Evolutionary conservation across 371 early-diverging fungal species (phyloP), one percentile per base, ranked within the genome.

Genomic region (Lichtheimia corymbifera): DNA sequence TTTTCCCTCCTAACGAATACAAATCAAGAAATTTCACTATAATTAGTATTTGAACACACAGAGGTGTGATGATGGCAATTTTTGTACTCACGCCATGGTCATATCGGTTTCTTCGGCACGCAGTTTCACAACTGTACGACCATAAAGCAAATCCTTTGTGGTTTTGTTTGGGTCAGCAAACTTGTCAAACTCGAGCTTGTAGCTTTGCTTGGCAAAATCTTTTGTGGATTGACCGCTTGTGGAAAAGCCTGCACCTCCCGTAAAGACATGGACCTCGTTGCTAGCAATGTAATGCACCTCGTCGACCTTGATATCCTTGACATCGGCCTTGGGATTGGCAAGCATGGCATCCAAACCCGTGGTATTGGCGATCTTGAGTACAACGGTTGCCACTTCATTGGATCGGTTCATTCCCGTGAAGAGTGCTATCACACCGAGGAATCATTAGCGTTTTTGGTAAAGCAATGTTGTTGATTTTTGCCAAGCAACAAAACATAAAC

Each of bases 31-130:
- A 52, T 35, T 35, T 35, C 35, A 35, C 35, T 47, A 47, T 47
- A 47, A 35, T 35, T 35, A 35, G 35, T 11, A 35, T 11, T 35
- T 35, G 35, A 35, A 6, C 35, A 35, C 11, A 35, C 2, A 9
- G 1, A 35, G 35, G 2, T 9, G 2, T 9, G 2, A 35, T 11
- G 5, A 5, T 28, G 11, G 27, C 2, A 13, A 18, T 12, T 18
- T 25, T 3, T 6, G 11, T 17, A 71, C 71, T 52, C 62, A 71
- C 71, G 76, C 57, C 55, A 66, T 63, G 20, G 79, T 81, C 22
- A 76, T 74, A 43, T 81, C 81, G 5, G 81, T 78, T 47, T 76
- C 71, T 67, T 74, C 73, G 47, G 81, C 74, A 20, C 81, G 74
- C 56, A 81, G 52, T 71, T 81, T 81, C 59, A 81, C 20, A 50